Conservation (phyloP, 2,329 filamentous ascomycete genomes). For the Botrytis porri region DNA sequence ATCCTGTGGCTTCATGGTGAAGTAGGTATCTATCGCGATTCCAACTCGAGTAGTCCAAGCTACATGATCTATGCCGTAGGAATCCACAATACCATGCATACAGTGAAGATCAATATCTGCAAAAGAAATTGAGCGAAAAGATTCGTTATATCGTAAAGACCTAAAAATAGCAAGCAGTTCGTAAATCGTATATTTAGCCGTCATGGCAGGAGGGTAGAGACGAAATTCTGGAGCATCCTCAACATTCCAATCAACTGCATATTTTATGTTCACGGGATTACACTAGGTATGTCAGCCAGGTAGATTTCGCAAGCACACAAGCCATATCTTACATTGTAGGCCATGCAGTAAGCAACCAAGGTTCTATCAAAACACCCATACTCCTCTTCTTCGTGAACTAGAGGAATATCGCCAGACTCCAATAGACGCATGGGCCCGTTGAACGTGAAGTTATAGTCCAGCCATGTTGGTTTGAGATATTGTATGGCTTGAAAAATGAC, state of each 20-base stretch:
- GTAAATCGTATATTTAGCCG: constrained; percentile 53
- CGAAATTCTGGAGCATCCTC: constrained; percentile 68
- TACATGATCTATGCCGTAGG: constrained; percentile 59
- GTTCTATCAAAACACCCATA: constrained; percentile 62
- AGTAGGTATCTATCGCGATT: constrained; percentile 32
- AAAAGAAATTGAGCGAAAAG: constrained; percentile 66
- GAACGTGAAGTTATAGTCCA: constrained; percentile 60
- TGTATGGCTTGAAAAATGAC: constrained; percentile 60
- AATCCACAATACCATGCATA: constrained; percentile 60
- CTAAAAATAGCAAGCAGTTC: constrained; percentile 70
- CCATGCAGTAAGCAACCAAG: constrained; percentile 65
- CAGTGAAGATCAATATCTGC: constrained; percentile 60
- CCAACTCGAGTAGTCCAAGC: constrained; percentile 55
- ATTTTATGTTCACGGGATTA: constrained; percentile 64
- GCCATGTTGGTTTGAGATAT: constrained; percentile 63
- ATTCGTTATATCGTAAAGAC: constrained; percentile 67
- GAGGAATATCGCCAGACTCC: constrained; percentile 44
- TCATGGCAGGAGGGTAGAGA: constrained; percentile 55
- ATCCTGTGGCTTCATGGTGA: constrained; percentile 37
- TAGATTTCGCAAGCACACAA: neutral
- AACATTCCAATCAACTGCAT: constrained; percentile 56
- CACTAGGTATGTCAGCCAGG: constrained; percentile 26
- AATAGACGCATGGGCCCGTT: constrained; percentile 55
- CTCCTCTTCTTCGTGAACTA: constrained; percentile 54
- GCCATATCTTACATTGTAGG: constrained; percentile 52